phyloP scores from a whole-genome alignment of 192 early-diverging fungal genomes.

The Mortierella alpina region DNA sequence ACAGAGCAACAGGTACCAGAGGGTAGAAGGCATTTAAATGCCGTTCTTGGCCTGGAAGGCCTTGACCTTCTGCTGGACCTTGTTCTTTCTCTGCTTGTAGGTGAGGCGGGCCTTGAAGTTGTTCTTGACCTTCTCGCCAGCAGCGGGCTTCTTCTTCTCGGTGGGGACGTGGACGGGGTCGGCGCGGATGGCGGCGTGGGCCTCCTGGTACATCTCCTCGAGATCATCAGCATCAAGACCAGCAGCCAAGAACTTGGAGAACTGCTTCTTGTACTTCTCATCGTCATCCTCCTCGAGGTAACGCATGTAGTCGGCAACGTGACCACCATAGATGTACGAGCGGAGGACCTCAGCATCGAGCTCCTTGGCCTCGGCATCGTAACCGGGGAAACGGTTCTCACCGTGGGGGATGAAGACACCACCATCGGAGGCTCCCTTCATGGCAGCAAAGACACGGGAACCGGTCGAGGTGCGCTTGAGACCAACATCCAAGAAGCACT shows the following conservation, averaged over 20 bases:
- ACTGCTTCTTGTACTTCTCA: constrained; percentile 97
- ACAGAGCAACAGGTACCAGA: constrained; percentile 11
- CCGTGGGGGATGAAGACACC: constrained; percentile 96
- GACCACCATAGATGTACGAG: constrained; percentile 98
- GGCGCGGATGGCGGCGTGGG: constrained; percentile 94
- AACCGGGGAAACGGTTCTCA: constrained; percentile 98
- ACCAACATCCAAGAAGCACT: constrained; percentile 97
- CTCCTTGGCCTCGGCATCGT: constrained; percentile 84
- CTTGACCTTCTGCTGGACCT: constrained; percentile 91
- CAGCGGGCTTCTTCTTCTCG: constrained; percentile 76
- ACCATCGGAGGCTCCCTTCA: constrained; percentile 99
- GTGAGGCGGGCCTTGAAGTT: constrained; percentile 76
- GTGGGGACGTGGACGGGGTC: constrained; percentile 81
- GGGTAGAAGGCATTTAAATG: constrained; percentile 36
- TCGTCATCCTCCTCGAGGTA: constrained; percentile 98
- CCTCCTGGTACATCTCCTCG: constrained; percentile 94
- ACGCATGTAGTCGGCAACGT: constrained; percentile 98
- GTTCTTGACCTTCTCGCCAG: constrained; percentile 80
- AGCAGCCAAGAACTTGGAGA: constrained; percentile 91
- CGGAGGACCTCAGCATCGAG: constrained; percentile 93
- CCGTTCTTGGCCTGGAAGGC: constrained; percentile 69
- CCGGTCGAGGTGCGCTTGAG: constrained; percentile 97
- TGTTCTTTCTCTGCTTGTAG: constrained; percentile 92
- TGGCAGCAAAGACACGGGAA: constrained; percentile 94
- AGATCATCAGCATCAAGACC: constrained; percentile 90